Percentiles rank a stretch among this genome's conserved stretches.
Conservation (phyloP, 768 basidiomycete genomes). For the Naganishia kalamii region DNA sequence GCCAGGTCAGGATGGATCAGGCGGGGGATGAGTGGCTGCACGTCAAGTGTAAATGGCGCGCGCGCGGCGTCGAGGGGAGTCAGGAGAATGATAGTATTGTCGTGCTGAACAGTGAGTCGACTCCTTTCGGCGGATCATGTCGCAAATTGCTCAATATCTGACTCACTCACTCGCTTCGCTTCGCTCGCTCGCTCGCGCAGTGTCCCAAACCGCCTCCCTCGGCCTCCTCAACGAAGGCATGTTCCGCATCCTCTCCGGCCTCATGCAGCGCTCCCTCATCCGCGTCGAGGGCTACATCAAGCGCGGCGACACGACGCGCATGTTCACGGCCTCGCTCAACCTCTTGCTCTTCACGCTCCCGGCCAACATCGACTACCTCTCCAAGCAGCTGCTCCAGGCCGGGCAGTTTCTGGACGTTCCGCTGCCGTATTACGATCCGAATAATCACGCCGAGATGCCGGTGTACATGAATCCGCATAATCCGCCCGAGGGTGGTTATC, state of each 20-base stretch:
- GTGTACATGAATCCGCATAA: slow-evolving; percentile 86
- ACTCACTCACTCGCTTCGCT: neutral
- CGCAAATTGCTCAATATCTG: too few species aligned
- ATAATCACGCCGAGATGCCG: slow-evolving; percentile 55
- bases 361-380: slow-evolving; percentile 78
- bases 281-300: slow-evolving; percentile 44
- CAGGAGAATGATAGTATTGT: neutral
- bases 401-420: slow-evolving; percentile 76
- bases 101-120: slow-evolving; percentile 22
- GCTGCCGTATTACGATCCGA: slow-evolving; percentile 57
- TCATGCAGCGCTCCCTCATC: slow-evolving; percentile 39
- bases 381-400: slow-evolving; percentile 63
- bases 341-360: slow-evolving; percentile 90
- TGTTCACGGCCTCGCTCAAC: slow-evolving; percentile 73
- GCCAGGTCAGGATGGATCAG: slow-evolving; percentile 12
- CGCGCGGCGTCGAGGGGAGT: neutral
- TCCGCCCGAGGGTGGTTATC: slow-evolving; percentile 64
- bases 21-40: slow-evolving; percentile 26
- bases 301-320: slow-evolving; percentile 51
- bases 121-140: neutral
- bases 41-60: slow-evolving; percentile 20
- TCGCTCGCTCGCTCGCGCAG: too few species aligned
- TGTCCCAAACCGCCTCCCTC: slow-evolving; percentile 22
- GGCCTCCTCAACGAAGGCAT: slow-evolving; percentile 39
- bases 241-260: slow-evolving; percentile 28